Percentiles rank a stretch among this genome's conserved stretches.
phyloP scores from a whole-genome alignment of 2,329 filamentous ascomycete genomes.

The Ophiocordyceps camponoti-floridani region DNA sequence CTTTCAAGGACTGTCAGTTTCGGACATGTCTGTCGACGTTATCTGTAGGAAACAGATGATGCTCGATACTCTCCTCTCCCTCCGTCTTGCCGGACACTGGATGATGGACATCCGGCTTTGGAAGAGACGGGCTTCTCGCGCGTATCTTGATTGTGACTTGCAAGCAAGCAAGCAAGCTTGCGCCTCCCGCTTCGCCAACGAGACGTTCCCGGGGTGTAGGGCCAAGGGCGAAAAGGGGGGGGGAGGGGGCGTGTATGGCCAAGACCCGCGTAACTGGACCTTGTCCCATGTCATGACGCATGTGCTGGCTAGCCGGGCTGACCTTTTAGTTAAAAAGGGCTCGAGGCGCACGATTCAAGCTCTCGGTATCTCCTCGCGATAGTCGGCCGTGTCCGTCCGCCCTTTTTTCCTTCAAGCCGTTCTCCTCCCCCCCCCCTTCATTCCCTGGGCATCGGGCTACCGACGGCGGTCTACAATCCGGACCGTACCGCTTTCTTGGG shows the following conservation, averaged over 20 bases:
- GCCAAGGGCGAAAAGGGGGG: too few relatives aligned
- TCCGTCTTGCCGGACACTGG: too few relatives aligned
- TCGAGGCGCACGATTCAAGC: neutral
- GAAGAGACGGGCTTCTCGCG: constrained; percentile 1
- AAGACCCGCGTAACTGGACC: constrained; percentile 2
- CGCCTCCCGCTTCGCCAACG: neutral
- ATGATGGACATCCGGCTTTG: neutral
- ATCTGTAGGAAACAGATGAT: too few relatives aligned
- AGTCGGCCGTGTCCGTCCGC: neutral
- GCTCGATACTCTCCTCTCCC: too few relatives aligned
- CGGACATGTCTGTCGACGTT: too few relatives aligned
- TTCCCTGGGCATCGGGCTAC: too few relatives aligned
- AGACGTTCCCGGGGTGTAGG: neutral
- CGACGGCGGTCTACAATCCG: too few relatives aligned
- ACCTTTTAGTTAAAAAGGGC: constrained; percentile 5
- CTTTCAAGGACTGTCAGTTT: too few relatives aligned
- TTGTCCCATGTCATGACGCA: constrained; percentile 3
- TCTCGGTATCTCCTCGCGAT: too few relatives aligned
- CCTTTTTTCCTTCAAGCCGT: too few relatives aligned
- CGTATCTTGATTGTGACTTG: constrained; percentile 1
- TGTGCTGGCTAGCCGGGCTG: neutral
- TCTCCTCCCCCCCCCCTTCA: neutral
- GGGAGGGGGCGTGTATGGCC: constrained; percentile 1
- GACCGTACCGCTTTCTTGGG: too few relatives aligned
- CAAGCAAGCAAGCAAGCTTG: constrained; percentile 2